A percentile compares a stretch with the other conserved stretches of the same genome.
phyloP scores from a whole-genome alignment of 2,329 filamentous ascomycete genomes.

The Talaromyces rugulosus region DNA sequence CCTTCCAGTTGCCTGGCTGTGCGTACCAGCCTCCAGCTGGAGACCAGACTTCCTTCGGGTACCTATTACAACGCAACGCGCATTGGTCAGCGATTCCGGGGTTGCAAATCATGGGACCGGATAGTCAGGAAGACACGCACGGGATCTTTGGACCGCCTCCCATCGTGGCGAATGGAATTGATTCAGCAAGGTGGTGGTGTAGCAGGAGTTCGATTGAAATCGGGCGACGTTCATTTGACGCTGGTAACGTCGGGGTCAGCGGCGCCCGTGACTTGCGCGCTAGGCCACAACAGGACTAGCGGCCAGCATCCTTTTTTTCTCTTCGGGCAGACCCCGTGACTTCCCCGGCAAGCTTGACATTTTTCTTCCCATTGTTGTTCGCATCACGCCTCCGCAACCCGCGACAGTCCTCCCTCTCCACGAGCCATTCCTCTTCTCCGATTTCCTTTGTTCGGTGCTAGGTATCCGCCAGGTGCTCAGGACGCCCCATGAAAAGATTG shows the following conservation, averaged over 20 bases:
- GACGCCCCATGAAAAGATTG: conserved; percentile 46
- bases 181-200: conserved; percentile 6
- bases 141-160: conserved; percentile 77
- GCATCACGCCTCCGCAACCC: not conserved
- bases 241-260: conserved; percentile 9
- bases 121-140: conserved; percentile 46
- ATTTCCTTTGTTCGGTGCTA: conserved; percentile 15
- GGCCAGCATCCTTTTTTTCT: conserved; percentile 16
- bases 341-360: conserved; percentile 33
- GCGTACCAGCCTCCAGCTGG: conserved; percentile 96
- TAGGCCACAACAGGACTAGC: conserved; percentile 25
- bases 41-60: conserved; percentile 99
- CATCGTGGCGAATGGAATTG: conserved; percentile 39
- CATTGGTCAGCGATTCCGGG: conserved; percentile 19
- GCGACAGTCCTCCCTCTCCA: not conserved
- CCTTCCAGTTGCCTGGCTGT: conserved; percentile 91
- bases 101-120: conserved; percentile 20
- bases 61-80: conserved; percentile 49
- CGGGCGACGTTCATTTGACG: conserved; percentile 10
- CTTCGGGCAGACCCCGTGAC: conserved; percentile 35
- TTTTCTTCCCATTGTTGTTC: conserved; percentile 27
- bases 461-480: conserved; percentile 12
- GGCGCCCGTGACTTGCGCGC: conserved; percentile 20
- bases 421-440: conserved; percentile 15
- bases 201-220: conserved; percentile 5